Conservation (phyloP, 805 yeast genomes). For the Saccharomycopsis fermentans region DNA sequence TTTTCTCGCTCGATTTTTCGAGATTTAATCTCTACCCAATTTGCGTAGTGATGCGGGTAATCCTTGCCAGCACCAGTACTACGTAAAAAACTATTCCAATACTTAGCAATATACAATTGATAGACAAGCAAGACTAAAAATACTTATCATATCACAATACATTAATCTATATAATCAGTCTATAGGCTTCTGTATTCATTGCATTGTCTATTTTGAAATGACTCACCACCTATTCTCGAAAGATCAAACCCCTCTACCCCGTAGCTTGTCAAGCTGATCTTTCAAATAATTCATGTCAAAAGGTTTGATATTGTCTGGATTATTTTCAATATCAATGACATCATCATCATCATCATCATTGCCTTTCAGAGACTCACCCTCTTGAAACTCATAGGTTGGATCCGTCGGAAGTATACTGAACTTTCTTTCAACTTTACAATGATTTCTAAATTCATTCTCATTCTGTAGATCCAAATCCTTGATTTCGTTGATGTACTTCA, state of each 20-base stretch:
- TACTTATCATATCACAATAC: too few species aligned
- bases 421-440: conserved; percentile 6
- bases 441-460: background rate
- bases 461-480: conserved; percentile 14
- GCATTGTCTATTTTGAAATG: too few species aligned
- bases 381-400: conserved; percentile 2
- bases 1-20: too few species aligned
- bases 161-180: too few species aligned
- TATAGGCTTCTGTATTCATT: too few species aligned
- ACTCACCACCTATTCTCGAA: too few species aligned
- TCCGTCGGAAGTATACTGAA: conserved; percentile 17
- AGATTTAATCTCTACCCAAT: too few species aligned
- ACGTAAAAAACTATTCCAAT: too few species aligned
- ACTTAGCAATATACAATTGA: too few species aligned
- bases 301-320: background rate
- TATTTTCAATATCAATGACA: background rate
- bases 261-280: background rate
- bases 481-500: conserved; percentile 19
- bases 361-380: background rate
- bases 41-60: too few species aligned
- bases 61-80: too few species aligned
- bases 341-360: background rate
- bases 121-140: too few species aligned
- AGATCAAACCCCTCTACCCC: background rate
- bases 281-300: background rate